A percentile compares a stretch with the other conserved stretches of the same genome.
Conservation (phyloP, 1,284 basidiomycete genomes). For the Papiliotrema flavescens region DNA sequence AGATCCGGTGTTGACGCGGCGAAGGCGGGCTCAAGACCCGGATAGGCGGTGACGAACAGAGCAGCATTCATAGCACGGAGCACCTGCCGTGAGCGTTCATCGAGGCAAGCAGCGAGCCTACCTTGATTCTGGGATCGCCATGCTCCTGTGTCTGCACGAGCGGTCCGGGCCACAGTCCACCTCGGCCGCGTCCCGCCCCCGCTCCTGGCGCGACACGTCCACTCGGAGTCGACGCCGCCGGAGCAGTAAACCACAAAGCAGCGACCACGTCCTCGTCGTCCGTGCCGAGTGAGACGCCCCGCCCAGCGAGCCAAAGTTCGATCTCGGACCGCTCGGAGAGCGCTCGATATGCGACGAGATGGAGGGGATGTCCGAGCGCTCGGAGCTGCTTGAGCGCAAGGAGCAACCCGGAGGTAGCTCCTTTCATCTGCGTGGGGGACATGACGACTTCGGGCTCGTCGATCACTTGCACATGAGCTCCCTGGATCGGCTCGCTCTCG, state of each 20-base stretch:
- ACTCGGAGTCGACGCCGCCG: constrained; percentile 9
- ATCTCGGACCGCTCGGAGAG: constrained; percentile 14
- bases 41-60: constrained; percentile 34
- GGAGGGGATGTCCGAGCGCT: constrained; percentile 33
- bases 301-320: constrained; percentile 19
- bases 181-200: constrained; percentile 11
- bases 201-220: constrained; percentile 11
- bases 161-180: constrained; percentile 5
- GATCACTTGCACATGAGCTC: neutral
- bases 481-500: neutral
- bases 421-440: constrained; percentile 10
- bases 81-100: constrained; percentile 16
- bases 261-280: constrained; percentile 18
- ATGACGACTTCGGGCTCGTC: neutral
- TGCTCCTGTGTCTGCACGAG: no score
- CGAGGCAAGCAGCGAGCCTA: neutral
- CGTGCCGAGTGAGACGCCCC: constrained; percentile 27
- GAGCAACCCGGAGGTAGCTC: constrained; percentile 24
- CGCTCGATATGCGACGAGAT: constrained; percentile 34
- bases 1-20: constrained; percentile 20
- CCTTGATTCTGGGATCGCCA: constrained; percentile 24
- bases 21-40: constrained; percentile 30
- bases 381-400: constrained; percentile 22
- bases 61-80: constrained; percentile 32
- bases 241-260: constrained; percentile 23